phyloP scores from a whole-genome alignment of 2,329 filamentous ascomycete species.

The Chaetothyriales sp. region DNA sequence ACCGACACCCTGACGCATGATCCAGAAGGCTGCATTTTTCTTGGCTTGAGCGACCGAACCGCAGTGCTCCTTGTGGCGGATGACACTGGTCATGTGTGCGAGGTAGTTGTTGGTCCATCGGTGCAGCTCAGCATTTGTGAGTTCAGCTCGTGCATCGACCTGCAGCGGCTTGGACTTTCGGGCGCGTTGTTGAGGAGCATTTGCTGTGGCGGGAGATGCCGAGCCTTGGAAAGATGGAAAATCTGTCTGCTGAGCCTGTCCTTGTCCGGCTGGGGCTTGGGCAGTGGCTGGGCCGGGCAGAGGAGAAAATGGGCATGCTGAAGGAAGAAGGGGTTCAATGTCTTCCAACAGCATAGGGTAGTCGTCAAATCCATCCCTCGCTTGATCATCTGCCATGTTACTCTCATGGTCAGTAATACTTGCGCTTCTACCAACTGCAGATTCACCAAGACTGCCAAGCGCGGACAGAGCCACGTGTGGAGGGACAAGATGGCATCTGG shows the following conservation, averaged over 20 bases:
- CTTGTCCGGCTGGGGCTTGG: background rate
- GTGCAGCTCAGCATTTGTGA: conserved; percentile 43
- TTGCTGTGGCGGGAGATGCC: conserved; percentile 1
- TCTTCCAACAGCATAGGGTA: conserved; percentile 20
- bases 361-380: conserved; percentile 11
- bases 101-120: conserved; percentile 47
- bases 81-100: conserved; percentile 43
- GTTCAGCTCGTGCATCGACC: conserved; percentile 37
- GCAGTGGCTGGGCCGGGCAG: background rate
- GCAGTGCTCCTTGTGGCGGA: conserved; percentile 31
- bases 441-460: conserved; percentile 8
- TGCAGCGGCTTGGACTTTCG: conserved; percentile 29
- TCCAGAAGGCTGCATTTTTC: conserved; percentile 49
- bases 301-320: conserved; percentile 15
- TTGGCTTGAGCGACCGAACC: conserved; percentile 38
- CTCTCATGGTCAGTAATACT: conserved; percentile 25
- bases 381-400: background rate
- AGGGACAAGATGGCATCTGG: background rate
- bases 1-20: conserved; percentile 45
- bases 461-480: background rate
- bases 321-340: conserved; percentile 19
- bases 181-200: conserved; percentile 22
- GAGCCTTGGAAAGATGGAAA: background rate
- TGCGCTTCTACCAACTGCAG: conserved; percentile 27
- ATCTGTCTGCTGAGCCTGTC: background rate